Conservation (phyloP, 768 basidiomycete species). For the Lactarius sp. region DNA sequence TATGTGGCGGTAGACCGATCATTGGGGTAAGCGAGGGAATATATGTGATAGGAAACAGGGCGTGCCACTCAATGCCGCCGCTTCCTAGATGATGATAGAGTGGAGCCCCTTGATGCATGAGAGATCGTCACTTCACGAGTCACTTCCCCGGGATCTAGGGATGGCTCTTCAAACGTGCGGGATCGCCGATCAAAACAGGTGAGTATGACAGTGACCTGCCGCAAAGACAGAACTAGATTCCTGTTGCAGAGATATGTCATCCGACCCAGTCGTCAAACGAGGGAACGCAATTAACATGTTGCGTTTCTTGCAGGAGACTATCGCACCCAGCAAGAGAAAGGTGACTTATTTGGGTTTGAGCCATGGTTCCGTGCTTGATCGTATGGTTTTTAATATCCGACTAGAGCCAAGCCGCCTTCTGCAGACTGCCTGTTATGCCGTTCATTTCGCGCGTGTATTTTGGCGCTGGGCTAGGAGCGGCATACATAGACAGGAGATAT, state of each 20-base stretch:
- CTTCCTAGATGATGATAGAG: constrained; percentile 15
- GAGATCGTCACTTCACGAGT: constrained; percentile 39
- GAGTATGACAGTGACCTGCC: constrained; percentile 26
- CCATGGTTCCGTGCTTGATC: constrained; percentile 11
- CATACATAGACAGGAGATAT: constrained; percentile 5
- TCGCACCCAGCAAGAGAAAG: constrained; percentile 39
- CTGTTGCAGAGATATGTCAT: constrained; percentile 35
- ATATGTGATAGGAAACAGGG: constrained; percentile 40
- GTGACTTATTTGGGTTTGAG: constrained; percentile 34
- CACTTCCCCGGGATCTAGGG: constrained; percentile 45
- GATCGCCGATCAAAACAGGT: constrained; percentile 48
- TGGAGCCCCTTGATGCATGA: constrained; percentile 30
- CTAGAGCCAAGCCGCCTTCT: constrained; percentile 25
- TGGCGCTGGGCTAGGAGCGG: constrained; percentile 14
- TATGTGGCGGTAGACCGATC: constrained; percentile 38
- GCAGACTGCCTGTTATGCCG: constrained; percentile 23
- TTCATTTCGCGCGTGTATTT: constrained; percentile 19
- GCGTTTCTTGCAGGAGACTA: constrained; percentile 36
- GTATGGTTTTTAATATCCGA: constrained; percentile 12
- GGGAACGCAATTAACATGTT: constrained; percentile 39
- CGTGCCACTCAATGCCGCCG: constrained; percentile 43
- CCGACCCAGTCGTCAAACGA: constrained; percentile 31
- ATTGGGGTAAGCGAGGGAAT: constrained; percentile 46
- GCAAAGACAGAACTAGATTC: constrained; percentile 17
- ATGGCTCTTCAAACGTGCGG: constrained; percentile 43